These are phyloP conservation scores for Anthracocystis walkeri DNA, from an alignment of 1,284 basidiomycete species.

Conservation along the genomic window DNA sequence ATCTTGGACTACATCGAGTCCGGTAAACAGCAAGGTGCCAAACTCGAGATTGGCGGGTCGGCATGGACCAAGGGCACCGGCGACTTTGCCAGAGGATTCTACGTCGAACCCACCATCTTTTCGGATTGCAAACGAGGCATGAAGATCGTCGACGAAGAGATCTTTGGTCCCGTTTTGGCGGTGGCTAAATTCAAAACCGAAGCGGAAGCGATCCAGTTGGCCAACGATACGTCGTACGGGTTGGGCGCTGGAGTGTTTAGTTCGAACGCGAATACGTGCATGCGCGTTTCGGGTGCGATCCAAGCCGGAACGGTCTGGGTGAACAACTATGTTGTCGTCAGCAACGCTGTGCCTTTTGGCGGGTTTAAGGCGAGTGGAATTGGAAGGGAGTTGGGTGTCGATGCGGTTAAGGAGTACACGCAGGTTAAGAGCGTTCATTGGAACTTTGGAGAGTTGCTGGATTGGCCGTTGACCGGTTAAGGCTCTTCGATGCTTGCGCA, in stretches of 20 bases:
- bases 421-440: constrained; percentile 83
- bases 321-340: constrained; percentile 72
- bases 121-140: constrained; percentile 76
- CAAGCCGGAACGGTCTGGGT: constrained; percentile 86
- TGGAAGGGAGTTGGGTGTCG: constrained; percentile 59
- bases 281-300: constrained; percentile 80
- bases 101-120: constrained; percentile 71
- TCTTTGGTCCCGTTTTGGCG: constrained; percentile 81
- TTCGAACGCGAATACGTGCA: constrained; percentile 79
- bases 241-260: constrained; percentile 87
- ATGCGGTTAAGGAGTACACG: constrained; percentile 77
- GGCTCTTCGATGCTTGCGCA: background rate
- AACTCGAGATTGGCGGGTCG: constrained; percentile 78
- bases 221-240: constrained; percentile 85
- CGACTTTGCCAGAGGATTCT: constrained; percentile 73
- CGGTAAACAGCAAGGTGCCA: constrained; percentile 85
- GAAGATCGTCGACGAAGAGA: constrained; percentile 77
- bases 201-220: constrained; percentile 78
- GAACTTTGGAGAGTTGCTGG: constrained; percentile 71
- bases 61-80: constrained; percentile 74
- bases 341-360: constrained; percentile 50
- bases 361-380: constrained; percentile 58
- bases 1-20: constrained; percentile 88
- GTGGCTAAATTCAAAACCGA: constrained; percentile 70
- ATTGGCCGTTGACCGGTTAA: constrained; percentile 30